Base-by-base conservation (phyloP, 208 protist genomes). In the Zelonia costaricensis region DNA sequence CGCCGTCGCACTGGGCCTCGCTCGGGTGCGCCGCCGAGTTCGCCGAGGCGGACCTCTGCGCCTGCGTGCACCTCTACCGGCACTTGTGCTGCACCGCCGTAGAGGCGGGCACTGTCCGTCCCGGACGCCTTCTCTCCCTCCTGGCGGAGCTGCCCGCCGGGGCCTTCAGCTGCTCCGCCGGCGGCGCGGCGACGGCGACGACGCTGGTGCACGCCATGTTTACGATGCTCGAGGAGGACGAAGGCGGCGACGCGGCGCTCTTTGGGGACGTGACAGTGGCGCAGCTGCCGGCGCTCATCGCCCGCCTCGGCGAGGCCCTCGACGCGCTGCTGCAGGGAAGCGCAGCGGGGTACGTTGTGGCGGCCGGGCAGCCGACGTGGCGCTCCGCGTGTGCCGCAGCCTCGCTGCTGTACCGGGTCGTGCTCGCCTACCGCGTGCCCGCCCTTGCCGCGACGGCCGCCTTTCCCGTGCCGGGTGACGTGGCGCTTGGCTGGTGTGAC, bases 241-340 rank as follows among this genome's bases (percentile, higher is more conserved):
- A 20, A 20, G 18, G 13, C 2, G 43, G 36, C 15, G 58, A 73
- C 2, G 38, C 5, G n/a, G 39, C 25, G 28, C 48, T 73, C 3
- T 73, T 73, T 27, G 66, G 23, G 9, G 43, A 16, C 2, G 44
- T 73, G 5, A 66, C 57, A 10, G 51, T 62, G 25, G 9, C 49
- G 45, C 66, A 73, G 52, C 43, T 73, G 42, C 66, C 66, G 35
- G 18, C 20, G 40, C 51, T 73, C 22, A 23, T 60, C n/a, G 62
- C 35, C 8, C 66, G 66, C 10, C 51, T 73, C 20, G 44, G 40
- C 3, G 66, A 73, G 38, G 66, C 66, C 9, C 28, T 73, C 10
- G 52, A 66, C 22, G 38, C 59, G 8, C 40, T 73, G 0, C 0
- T 54, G 28, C 38, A 45, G 0, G 52, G 51, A 7, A 28, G 66